Evolutionary conservation across 345 rosid species (phyloP), one percentile per base, ranked within the genome.

Genomic region (Aethionema arabicum): DNA sequence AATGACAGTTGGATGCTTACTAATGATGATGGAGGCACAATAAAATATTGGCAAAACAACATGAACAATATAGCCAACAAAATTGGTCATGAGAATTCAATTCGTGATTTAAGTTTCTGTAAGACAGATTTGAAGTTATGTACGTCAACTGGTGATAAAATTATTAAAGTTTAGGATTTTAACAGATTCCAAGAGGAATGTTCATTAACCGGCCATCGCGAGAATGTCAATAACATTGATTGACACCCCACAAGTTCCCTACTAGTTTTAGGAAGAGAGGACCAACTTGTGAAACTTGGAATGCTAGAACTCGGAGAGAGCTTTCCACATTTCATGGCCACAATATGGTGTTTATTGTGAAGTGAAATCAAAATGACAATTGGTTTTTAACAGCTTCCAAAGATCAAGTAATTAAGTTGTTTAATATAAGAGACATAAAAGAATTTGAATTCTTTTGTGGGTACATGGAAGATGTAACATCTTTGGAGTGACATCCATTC

Each of bases 161-260:
- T 95, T 53, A 95, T 93, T 52, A 93, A 90, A 80, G 92, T 93
- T 44, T 93, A 97, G 97, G 99, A 93, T 76, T 93, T 93, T 73
- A 87, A 96, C 51, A 77, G 81, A 68, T 93, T 90, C 80, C 88
- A 84, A 67, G 99, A 90, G 68, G 99, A 90, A 82, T 77, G 88
- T 27, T 84, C 90, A 36, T 75, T 93, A 66, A 84, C 89, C 55
- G 99, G 99, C 86, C 99, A 93, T 79, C 96, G 97, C 71, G 87
- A 96, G 96, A 96, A 93, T 90, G 97, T 93, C 76, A 93, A 93
- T 82, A 73, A 92, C 75, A 96, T 93, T 71, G 96, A 90, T 70
- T 93, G 99, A 97, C 99, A 93, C 79, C 97, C 99, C 50, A 85
- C 92, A 64, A 90, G 87, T 73, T 90, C 97, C 59, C 81, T 93